Evolutionary conservation across 78 protist genomes (phyloP), one percentile per base, ranked within the genome.

Genomic region (Cavenderia fasciculata): DNA sequence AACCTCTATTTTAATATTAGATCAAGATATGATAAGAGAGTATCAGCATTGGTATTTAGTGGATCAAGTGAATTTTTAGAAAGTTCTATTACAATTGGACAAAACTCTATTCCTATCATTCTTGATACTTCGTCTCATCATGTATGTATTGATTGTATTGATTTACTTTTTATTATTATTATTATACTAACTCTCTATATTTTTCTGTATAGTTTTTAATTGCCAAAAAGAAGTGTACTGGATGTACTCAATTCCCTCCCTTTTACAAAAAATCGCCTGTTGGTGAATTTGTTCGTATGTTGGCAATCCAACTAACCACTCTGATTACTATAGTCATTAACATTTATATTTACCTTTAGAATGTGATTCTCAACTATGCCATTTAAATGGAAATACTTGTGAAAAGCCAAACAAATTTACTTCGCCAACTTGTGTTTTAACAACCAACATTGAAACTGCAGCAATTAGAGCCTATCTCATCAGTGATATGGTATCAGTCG

Each of bases 181-280:
- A 70, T n/a, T 49, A 34, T 34, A 72, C n/a, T 11, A 52, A 14
- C 18, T 52, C 49, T 14, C 8, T 16, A 14, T 23, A 33, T 52
- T 7, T 11, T n/a, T 40, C 12, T 14, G 38, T n/a, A 49, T 38
- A 74, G 84, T 57, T 74, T 4, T 44, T 82, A 40, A 62, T 68
- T 33, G 89, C 89, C 0, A 61, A 68, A 56, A 82, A 71, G 62
- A 82, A 82, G 43, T 82, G 89, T 68, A 56, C 36, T n/a, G 77
- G 89, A 46, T 82, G 89, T 82, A 68, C 76, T n/a, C 89, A 68
- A 40, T 82, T 31, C 68, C 89, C 89, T 18, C 89, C 89, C 6
- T 41, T 56, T 40, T 82, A 82, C 41, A 68, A 44, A 68, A 29
- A 34, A 43, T 49, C 77, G 14, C 41, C 68, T 29, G 72, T 68